Evolutionary conservation across 805 yeast genomes (phyloP), one percentile per base, ranked within the genome.

Genomic region (Zygoascus tannicola): DNA sequence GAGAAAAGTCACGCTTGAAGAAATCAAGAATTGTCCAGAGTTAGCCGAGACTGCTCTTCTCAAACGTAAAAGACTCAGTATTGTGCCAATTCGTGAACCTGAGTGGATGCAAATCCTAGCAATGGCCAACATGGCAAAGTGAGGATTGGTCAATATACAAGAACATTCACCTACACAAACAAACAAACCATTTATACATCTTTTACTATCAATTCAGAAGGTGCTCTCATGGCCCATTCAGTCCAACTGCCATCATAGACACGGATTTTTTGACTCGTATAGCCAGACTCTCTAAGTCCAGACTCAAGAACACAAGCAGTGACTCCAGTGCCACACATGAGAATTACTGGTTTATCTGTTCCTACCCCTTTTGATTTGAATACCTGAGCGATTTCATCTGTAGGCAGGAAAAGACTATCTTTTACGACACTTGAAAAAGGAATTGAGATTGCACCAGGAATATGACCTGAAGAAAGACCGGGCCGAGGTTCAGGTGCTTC

Each of bases 301-400:
- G 81, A 67, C 62, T 84, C 81, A 38, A 90, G 71, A 34, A 92
- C 78, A 50, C 90, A 85, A 0, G 97, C 97, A 8, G 97, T 81
- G 40, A 92, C 97, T 38, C 97, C 98, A 0, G 97, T 81, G 22
- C 97, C 98, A 60, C 98, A 92, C 85, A 85, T 78, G 33, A 82
- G 83, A 40, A 92, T 77, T 16, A 84, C 77, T 10, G 85, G 88
- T 55, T 81, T 80, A 26, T 53, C 55, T 14, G 48, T 45, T 32
- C 52, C 50, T 8, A 66, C 54, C 2, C 66, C 65, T 34, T 71
- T 60, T 35, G 63, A 65, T 5, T 68, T 56, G 51, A 87, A 73
- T 8, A 77, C 59, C 14, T 63, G 56, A 4, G 58, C 46, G 32
- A 90, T 57, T 36, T 73, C 76, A 8, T 60, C 66, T 5, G 66